A percentile compares a stretch with the other conserved stretches of the same genome.
phyloP scores from a whole-genome alignment of 345 rosid species.

The Lepidium sativum region DNA sequence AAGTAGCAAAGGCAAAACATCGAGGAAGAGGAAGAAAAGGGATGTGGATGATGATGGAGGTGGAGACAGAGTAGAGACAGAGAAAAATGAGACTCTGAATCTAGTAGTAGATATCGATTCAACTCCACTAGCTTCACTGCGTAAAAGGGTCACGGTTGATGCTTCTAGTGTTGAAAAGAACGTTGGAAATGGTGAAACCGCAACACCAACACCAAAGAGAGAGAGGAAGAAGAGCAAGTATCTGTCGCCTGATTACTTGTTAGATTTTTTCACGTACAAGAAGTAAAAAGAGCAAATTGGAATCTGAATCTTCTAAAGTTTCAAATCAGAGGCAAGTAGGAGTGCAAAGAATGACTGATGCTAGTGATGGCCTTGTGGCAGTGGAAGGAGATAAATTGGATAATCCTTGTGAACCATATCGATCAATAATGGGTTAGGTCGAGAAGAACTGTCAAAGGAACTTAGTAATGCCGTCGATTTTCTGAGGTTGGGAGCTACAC shows the following conservation, averaged over 20 bases:
- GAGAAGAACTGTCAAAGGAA: conserved; percentile 29
- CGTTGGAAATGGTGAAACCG: conserved; percentile 20
- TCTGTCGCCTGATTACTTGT: conserved; percentile 66
- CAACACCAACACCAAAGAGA: conserved; percentile 32
- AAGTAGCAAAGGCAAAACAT: conserved; percentile 11
- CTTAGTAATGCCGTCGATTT: conserved; percentile 24
- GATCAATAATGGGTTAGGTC: conserved; percentile 18
- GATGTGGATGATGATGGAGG: neutral
- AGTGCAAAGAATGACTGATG: conserved; percentile 19
- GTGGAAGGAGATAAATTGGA: conserved; percentile 6
- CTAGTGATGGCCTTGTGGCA: conserved; percentile 16
- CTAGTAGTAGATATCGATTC: conserved; percentile 23
- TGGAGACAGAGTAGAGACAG: conserved; percentile 10
- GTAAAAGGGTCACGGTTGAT: conserved; percentile 22
- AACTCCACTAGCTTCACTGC: conserved; percentile 19
- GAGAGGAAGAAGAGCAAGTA: conserved; percentile 91
- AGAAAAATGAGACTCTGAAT: too few species aligned
- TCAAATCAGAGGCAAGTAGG: conserved; percentile 27
- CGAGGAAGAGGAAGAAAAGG: conserved; percentile 28
- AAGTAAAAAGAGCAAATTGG: conserved; percentile 20
- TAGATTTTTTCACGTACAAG: conserved; percentile 19
- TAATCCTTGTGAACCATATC: neutral
- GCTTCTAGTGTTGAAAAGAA: neutral
- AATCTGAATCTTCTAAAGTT: conserved; percentile 19
- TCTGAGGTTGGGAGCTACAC: conserved; percentile 37